Evolutionary conservation across 805 yeast species (phyloP), one percentile per base, ranked within the genome.

Genomic region (Ogataea siamensis): DNA sequence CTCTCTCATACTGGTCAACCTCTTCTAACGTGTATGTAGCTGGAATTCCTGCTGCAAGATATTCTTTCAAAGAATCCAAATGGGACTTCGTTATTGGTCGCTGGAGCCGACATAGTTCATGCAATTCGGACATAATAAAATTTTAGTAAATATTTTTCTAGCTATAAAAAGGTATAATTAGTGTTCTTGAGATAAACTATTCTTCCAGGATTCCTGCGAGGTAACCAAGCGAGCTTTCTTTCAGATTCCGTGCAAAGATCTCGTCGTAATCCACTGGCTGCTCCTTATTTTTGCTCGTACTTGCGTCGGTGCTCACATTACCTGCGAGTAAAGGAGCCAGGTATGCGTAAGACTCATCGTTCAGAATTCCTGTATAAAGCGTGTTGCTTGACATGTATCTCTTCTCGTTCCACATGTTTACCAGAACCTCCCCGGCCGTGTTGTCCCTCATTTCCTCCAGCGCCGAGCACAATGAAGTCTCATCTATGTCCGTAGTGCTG

Each of bases 1-100:
- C 73, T 45, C 73, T 60, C 33, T 71, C 74, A 50, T 62, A 80
- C 34, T 78, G 77, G 32, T 74, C 71, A 6, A 80, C 85, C 54
- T 86, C 94, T 58, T 85, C 93, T 8, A 81, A 57, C 0, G 95
- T 86, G 45, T 86, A 83, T 0, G 95, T 87, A 1, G 94, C 74
- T 5, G 95, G 94, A 10, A 87, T 77, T 2, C 94, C 95, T 17
- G 68, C 68, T 31, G 68, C 64, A 43, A 86, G 62, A 46, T 66
- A 74, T 32, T 50, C 58, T 29, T 64, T 66, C 30, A 87, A 58
- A 7, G 67, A 60, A 0, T 51, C 61, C n/a, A 77, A 35, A 50
- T 78, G 74, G 0, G 40, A 37, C 2, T 54, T 43, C 1, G 67
- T 57, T 14, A 84, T 67, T 2, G 91, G 91, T 19, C 85, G 60